Base-by-base conservation (phyloP, 495 filamentous ascomycete species). In the Aspergillus saccharolyticus region DNA sequence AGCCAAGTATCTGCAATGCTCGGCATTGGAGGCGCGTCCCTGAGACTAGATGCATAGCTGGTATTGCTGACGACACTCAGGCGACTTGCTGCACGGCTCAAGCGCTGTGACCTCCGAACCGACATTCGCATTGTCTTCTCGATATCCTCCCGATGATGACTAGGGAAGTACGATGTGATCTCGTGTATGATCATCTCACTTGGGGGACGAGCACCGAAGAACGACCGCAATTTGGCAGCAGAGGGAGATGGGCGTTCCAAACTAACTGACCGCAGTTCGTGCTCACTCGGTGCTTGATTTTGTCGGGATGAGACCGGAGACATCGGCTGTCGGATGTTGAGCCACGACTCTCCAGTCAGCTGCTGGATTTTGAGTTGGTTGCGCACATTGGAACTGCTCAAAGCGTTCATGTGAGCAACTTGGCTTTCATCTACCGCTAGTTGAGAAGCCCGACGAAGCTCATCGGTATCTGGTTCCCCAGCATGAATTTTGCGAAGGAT, bases 111-210 rank as follows among this genome's bases (percentile, higher is more conserved):
- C 66, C 94, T 83, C 45, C 94, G 82, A 63, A 96, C 85, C 1
- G 91, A 96, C 73, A 96, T 83, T 42, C 91, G 87, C 60, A 96
- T 90, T 0, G 94, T 97, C 64, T 90, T 83, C 65, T 96, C 95
- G 58, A 99, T 95, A 55, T 91, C 89, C 67, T 96, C 90, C 52
- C 88, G 84, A 42, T 90, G 86, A 66, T 96, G 91, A 63, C 96
- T 92, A 1, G 94, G 94, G 81, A 99, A 99, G 75, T 97, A 99
- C 7, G 92, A 92, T 14, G 88, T 89, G 43, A 97, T 80, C 67
- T 99, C 94, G 24, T 91, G 91, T 47, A 92, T 94, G 66, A 99
- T 97, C 75, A 99, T 80, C 74, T 97, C 95, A 70, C 91, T 96
- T 3, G 95, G 95, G 17, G 94, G 94, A 64, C 94, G 78, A 55